phyloP scores from a whole-genome alignment of 352 stramenopile species.

The Globisporangium nunn region DNA sequence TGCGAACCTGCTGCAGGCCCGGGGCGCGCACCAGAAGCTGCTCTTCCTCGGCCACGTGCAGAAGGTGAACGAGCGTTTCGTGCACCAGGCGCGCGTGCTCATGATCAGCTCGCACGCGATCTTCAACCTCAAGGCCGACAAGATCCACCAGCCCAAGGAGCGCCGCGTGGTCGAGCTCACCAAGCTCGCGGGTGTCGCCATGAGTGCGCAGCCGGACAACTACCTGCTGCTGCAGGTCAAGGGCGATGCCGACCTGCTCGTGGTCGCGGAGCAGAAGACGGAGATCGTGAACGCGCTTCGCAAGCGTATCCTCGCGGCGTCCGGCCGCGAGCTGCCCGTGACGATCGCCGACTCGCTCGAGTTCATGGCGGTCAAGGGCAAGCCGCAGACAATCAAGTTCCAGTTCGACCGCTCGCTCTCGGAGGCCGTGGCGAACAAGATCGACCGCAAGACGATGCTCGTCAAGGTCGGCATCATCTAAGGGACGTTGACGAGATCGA shows the following conservation, averaged over 20 bases:
- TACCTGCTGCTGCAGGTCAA: conserved; percentile 76
- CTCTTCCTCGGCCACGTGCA: conserved; percentile 63
- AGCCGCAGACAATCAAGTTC: conserved; percentile 65
- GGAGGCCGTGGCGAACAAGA: conserved; percentile 52
- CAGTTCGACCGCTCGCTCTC: conserved; percentile 53
- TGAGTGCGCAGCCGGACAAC: conserved; percentile 78
- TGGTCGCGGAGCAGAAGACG: conserved; percentile 71
- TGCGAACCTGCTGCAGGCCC: conserved; percentile 48
- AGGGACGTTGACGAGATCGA: conserved; percentile 4
- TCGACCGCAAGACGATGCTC: conserved; percentile 67
- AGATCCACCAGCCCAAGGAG: conserved; percentile 79
- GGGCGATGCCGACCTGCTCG: conserved; percentile 64
- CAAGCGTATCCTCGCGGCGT: conserved; percentile 51
- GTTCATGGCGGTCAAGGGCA: conserved; percentile 65
- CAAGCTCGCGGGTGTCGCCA: conserved; percentile 47
- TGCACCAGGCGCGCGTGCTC: conserved; percentile 67
- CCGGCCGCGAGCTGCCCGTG: conserved; percentile 48
- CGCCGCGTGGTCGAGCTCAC: conserved; percentile 61
- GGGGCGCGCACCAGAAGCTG: conserved; percentile 44
- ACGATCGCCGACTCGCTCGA: conserved; percentile 64
- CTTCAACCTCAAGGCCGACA: conserved; percentile 84
- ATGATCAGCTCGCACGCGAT: conserved; percentile 69
- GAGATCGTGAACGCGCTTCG: conserved; percentile 72
- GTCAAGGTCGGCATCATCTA: conserved; percentile 71
- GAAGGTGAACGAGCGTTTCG: conserved; percentile 83